Percentiles rank a stretch among this genome's conserved stretches.
Conservation (phyloP, 2,329 filamentous ascomycete genomes). For the Penicillium sp. region DNA sequence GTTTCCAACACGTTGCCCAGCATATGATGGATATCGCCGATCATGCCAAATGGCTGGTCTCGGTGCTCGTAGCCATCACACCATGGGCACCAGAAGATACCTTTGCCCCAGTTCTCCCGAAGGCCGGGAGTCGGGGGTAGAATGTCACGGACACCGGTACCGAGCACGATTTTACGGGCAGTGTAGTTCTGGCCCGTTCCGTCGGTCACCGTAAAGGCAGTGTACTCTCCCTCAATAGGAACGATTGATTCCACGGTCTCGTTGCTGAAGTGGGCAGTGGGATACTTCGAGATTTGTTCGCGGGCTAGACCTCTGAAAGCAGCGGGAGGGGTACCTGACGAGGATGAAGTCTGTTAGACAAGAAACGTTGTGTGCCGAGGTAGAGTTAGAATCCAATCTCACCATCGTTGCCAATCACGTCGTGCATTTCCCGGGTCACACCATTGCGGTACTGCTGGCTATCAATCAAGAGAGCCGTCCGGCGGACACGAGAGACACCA, state of each 20-base stretch:
- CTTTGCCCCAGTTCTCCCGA: conserved; percentile 55
- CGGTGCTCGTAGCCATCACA: conserved; percentile 63
- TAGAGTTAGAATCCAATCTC: conserved; percentile 2
- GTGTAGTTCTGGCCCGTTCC: conserved; percentile 38
- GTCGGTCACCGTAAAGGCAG: conserved; percentile 48
- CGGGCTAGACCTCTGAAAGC: conserved; percentile 56
- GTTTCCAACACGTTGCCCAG: conserved; percentile 52
- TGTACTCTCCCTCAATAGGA: conserved; percentile 34
- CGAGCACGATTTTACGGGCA: conserved; percentile 56
- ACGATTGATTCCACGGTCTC: conserved; percentile 40
- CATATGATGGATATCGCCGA: conserved; percentile 48
- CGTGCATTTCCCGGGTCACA: conserved; percentile 58
- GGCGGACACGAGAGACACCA: conserved; percentile 57
- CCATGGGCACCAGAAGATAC: conserved; percentile 64
- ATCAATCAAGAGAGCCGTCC: conserved; percentile 57
- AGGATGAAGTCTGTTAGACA: neutral
- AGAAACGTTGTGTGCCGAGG: neutral
- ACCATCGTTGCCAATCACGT: conserved; percentile 61
- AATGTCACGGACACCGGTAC: conserved; percentile 56
- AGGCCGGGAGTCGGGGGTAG: conserved; percentile 57
- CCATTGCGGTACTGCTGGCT: conserved; percentile 58
- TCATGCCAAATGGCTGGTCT: conserved; percentile 56
- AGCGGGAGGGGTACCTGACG: conserved; percentile 36
- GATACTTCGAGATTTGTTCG: conserved; percentile 52
- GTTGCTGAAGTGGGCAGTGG: conserved; percentile 51